Percentiles rank a stretch among this genome's conserved stretches.
Conservation (phyloP, 2,329 filamentous ascomycete species). For the Parastagonospora avenae region DNA sequence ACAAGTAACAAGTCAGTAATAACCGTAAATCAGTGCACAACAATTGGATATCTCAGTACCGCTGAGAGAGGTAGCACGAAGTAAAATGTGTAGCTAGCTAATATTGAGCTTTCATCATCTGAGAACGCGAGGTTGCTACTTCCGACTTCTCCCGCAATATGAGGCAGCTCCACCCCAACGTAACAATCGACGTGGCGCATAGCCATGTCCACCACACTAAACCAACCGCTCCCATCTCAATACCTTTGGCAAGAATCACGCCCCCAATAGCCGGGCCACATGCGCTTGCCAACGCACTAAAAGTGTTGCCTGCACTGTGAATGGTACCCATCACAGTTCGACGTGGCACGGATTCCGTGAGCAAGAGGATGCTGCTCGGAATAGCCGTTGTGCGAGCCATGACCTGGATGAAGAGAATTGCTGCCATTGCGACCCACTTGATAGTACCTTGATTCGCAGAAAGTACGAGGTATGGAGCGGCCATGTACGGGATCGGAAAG, state of each 20-base stretch:
- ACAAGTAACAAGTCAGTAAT: too few species aligned
- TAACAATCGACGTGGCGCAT: slow-evolving; percentile 52
- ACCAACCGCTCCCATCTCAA: slow-evolving; percentile 61
- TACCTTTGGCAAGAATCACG: slow-evolving; percentile 61
- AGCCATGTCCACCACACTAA: slow-evolving; percentile 62
- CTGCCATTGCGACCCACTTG: slow-evolving; percentile 48
- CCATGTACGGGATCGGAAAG: slow-evolving; percentile 51
- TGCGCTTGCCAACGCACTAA: slow-evolving; percentile 62
- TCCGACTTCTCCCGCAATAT: slow-evolving; percentile 58
- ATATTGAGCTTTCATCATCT: not conserved
- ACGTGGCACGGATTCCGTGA: slow-evolving; percentile 64
- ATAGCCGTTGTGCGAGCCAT: slow-evolving; percentile 56
- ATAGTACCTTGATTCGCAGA: slow-evolving; percentile 36
- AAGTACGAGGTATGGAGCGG: slow-evolving; percentile 49
- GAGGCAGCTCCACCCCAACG: slow-evolving; percentile 60
- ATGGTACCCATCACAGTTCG: slow-evolving; percentile 59
- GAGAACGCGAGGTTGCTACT: not conserved
- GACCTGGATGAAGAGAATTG: slow-evolving; percentile 49
- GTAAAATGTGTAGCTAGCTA: not conserved
- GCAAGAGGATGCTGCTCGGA: slow-evolving; percentile 62
- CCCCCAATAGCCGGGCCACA: slow-evolving; percentile 64
- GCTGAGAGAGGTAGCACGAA: not conserved
- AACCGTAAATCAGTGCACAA: too few species aligned
- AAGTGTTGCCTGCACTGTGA: slow-evolving; percentile 63
- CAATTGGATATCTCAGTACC: too few species aligned